Percentiles rank a stretch among this genome's conserved stretches.
phyloP scores from a whole-genome alignment of 148 eudicot genomes.

The Diospyros kaki region DNA sequence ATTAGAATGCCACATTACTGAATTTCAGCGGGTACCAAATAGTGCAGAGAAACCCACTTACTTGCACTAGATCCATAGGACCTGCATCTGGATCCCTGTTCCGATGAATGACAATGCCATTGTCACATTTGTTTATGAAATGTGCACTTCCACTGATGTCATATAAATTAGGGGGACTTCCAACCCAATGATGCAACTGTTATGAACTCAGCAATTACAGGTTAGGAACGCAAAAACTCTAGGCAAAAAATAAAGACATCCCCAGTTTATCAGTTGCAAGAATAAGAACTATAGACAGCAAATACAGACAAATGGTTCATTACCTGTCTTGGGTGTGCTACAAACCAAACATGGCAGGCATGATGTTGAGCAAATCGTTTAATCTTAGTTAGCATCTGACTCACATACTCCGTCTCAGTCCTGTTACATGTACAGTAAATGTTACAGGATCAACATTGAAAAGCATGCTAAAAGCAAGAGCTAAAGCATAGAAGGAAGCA shows the following conservation, averaged over 20 bases:
- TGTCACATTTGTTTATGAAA: conserved; percentile 96
- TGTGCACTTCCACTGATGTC: conserved; percentile 99
- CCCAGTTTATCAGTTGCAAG: too few relatives aligned
- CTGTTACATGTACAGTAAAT: conserved; percentile 34
- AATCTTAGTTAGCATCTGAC: conserved; percentile 89
- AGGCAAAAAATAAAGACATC: background rate
- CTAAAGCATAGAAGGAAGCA: background rate
- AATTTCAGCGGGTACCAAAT: background rate
- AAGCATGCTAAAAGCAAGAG: background rate
- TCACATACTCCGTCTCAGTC: conserved; percentile 98
- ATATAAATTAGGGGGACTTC: conserved; percentile 74
- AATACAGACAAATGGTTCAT: conserved; percentile 1
- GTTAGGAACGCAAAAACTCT: background rate
- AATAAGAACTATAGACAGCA: background rate
- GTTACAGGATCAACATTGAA: background rate
- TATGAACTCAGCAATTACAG: conserved; percentile 13
- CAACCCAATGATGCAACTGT: conserved; percentile 86
- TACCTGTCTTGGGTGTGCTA: conserved; percentile 98
- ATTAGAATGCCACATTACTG: background rate
- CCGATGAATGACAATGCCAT: conserved; percentile 91
- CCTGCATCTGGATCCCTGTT: conserved; percentile 87
- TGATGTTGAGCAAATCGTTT: conserved; percentile 97
- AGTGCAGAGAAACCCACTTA: conserved; percentile 32
- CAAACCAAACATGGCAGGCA: conserved; percentile 99
- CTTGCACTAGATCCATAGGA: conserved; percentile 81